These are phyloP conservation scores for Diaporthe velutina DNA, from an alignment of 2,329 filamentous ascomycete species.

Conservation along the genomic window DNA sequence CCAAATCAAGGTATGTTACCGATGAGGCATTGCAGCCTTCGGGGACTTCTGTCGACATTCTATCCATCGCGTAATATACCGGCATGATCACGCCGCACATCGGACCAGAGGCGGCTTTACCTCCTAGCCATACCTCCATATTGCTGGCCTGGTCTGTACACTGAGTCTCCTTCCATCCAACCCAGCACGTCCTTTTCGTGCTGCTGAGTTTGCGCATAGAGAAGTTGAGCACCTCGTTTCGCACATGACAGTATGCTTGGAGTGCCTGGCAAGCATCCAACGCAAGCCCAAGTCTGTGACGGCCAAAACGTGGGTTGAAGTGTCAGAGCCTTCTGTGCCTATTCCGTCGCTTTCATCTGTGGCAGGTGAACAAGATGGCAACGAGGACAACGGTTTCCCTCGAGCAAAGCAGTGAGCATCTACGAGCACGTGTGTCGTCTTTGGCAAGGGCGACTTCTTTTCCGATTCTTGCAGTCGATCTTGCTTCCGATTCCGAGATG, in stretches of 20 bases:
- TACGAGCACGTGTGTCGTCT: slow-evolving; percentile 42
- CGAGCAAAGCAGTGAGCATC: slow-evolving; percentile 68
- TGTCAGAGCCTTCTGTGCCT: slow-evolving; percentile 37
- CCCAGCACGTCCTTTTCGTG: slow-evolving; percentile 40
- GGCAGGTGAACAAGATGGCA: slow-evolving; percentile 47
- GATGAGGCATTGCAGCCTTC: slow-evolving; percentile 76
- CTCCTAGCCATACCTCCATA: slow-evolving; percentile 36
- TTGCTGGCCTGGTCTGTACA: slow-evolving; percentile 41
- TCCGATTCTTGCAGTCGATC: not conserved
- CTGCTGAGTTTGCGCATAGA: slow-evolving; percentile 30
- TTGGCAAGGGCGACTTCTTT: slow-evolving; percentile 16
- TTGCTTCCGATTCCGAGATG: slow-evolving; percentile 7
- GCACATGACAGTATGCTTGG: slow-evolving; percentile 56
- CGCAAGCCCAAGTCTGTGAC: slow-evolving; percentile 43
- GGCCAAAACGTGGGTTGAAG: slow-evolving; percentile 43
- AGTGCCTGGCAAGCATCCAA: slow-evolving; percentile 67
- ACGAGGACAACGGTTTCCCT: slow-evolving; percentile 48
- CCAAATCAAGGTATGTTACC: slow-evolving; percentile 99
- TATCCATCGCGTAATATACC: slow-evolving; percentile 50
- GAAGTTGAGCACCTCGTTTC: slow-evolving; percentile 73
- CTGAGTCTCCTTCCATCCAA: slow-evolving; percentile 57
- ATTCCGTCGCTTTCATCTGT: slow-evolving; percentile 41
- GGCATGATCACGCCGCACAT: slow-evolving; percentile 43
- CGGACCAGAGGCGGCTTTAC: slow-evolving; percentile 41
- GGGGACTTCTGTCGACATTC: slow-evolving; percentile 78